Percentiles rank a stretch among this genome's conserved stretches.
Conservation (phyloP, 2,329 filamentous ascomycete species). For the Pseudopithomyces chartarum region DNA sequence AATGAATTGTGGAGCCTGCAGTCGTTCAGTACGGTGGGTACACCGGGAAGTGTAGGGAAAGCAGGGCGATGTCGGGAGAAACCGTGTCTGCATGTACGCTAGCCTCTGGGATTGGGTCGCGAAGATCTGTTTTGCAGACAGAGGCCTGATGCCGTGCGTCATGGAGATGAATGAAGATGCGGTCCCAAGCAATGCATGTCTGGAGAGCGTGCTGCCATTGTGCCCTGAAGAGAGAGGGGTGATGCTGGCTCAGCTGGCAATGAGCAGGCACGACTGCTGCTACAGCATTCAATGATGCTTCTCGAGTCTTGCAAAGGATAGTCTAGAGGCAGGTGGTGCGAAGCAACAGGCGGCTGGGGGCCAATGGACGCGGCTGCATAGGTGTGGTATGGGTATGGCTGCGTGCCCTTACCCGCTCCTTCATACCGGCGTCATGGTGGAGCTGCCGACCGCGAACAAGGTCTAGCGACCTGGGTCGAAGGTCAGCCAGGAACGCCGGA, state of each 20-base stretch:
- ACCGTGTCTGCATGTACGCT: conserved; percentile 1
- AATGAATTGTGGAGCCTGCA: conserved; percentile 5
- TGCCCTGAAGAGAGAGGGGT: too few relatives aligned
- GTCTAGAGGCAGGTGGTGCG: conserved; percentile 2
- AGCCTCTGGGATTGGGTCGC: not conserved
- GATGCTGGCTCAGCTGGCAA: too few relatives aligned
- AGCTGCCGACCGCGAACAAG: not conserved
- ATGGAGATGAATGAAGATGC: not conserved
- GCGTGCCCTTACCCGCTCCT: conserved; percentile 2
- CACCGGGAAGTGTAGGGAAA: conserved; percentile 10
- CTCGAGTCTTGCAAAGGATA: not conserved
- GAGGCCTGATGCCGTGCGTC: not conserved
- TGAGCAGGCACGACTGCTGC: not conserved
- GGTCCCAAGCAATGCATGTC: too few relatives aligned
- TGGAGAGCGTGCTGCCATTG: too few relatives aligned
- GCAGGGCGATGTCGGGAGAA: conserved; percentile 3
- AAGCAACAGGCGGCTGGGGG: not conserved
- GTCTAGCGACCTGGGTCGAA: not conserved
- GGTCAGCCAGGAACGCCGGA: not conserved
- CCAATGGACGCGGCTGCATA: not conserved
- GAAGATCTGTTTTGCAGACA: not conserved
- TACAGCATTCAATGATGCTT: not conserved
- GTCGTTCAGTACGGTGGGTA: not conserved
- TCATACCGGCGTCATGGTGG: conserved; percentile 5
- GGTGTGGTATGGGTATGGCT: too few relatives aligned